Percentiles rank a stretch among this genome's conserved stretches.
These are phyloP conservation scores for Microcyclosporella mali DNA, from an alignment of 2,329 filamentous ascomycete species.

Conservation along the genomic window DNA sequence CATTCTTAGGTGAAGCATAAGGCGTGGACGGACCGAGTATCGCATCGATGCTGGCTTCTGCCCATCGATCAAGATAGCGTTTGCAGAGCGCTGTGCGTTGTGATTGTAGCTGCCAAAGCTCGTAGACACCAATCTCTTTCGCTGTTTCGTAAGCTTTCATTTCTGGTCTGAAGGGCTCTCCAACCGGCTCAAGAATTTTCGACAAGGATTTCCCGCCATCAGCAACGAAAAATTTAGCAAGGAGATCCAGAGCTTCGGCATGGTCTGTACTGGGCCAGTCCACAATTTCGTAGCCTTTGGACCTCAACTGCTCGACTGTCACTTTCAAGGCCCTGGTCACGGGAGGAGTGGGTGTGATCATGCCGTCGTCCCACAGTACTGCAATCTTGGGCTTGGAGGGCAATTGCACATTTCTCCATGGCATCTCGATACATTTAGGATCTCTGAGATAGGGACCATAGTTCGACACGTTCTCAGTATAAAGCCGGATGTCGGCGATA, in stretches of 20 bases:
- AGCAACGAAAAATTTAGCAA: conserved; percentile 43
- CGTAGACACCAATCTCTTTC: conserved; percentile 36
- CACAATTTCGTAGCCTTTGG: conserved; percentile 50
- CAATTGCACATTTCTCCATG: conserved; percentile 44
- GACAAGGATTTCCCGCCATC: conserved; percentile 47
- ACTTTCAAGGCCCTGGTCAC: conserved; percentile 52
- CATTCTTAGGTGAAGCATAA: conserved; percentile 38
- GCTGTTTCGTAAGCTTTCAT: conserved; percentile 43
- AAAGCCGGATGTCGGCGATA: conserved; percentile 46
- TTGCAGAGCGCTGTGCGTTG: conserved; percentile 39
- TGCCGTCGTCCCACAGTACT: conserved; percentile 53
- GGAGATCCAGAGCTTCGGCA: conserved; percentile 44
- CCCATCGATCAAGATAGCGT: conserved; percentile 43
- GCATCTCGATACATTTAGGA: conserved; percentile 48
- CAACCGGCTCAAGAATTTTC: conserved; percentile 36
- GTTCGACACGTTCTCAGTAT: conserved; percentile 36
- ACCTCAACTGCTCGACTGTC: conserved; percentile 47
- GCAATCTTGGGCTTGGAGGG: conserved; percentile 53
- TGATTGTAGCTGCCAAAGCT: conserved; percentile 46
- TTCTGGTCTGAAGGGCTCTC: conserved; percentile 45
- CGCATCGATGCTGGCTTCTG: conserved; percentile 36
- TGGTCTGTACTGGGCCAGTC: conserved; percentile 53
- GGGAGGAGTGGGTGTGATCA: conserved; percentile 56
- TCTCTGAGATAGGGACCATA: conserved; percentile 49
- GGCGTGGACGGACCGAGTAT: conserved; percentile 44